A percentile compares a stretch with the other conserved stretches of the same genome.
Evolutionary conservation across 1,284 basidiomycete species (phyloP).

Genomic region (Inonotus hispidus): DNA sequence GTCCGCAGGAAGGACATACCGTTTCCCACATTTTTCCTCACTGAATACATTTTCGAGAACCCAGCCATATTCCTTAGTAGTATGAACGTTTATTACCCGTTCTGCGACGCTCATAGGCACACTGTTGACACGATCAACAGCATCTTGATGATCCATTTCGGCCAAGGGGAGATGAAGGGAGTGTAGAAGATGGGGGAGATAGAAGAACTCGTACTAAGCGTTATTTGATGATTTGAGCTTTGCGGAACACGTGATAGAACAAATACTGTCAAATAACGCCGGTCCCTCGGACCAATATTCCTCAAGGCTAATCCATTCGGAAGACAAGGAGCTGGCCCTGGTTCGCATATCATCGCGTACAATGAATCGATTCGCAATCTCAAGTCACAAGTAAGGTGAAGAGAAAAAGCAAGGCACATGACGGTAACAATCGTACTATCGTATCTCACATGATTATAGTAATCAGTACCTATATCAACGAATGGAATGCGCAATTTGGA

Average conservation of each 20-base stretch:
- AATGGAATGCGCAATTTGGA: neutral
- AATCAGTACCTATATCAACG: neutral
- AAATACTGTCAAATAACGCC: neutral
- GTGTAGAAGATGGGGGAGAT: neutral
- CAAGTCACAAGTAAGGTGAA: too few relatives aligned
- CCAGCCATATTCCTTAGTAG: conserved; percentile 7
- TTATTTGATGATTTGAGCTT: neutral
- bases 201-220: neutral
- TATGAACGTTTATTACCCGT: conserved; percentile 13
- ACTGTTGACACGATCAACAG: neutral
- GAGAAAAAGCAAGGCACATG: too few relatives aligned
- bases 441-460: neutral
- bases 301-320: too few relatives aligned
- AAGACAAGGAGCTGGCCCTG: too few relatives aligned
- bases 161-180: neutral
- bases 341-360: too few relatives aligned
- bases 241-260: neutral
- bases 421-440: neutral
- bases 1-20: neutral
- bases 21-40: conserved; percentile 4
- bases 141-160: neutral
- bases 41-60: conserved; percentile 10
- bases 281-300: too few relatives aligned
- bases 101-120: conserved; percentile 4
- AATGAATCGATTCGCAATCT: too few relatives aligned